Conservation (phyloP, 306 rosid genomes). For the Neltuma alba region DNA sequence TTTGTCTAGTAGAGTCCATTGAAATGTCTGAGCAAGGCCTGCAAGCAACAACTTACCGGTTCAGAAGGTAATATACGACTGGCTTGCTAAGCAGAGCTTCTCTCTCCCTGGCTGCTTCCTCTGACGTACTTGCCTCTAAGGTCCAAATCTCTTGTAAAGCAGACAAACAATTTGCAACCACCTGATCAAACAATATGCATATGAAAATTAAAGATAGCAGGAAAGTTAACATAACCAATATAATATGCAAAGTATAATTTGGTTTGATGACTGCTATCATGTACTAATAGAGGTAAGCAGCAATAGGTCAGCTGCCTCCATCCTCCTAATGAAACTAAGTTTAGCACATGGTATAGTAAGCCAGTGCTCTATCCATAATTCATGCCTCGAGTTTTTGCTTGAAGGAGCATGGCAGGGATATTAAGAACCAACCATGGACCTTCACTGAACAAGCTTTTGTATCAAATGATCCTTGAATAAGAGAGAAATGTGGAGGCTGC, state of each 20-base stretch:
- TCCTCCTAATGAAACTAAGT: background rate
- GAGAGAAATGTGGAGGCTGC: slow-evolving; percentile 9
- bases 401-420: background rate
- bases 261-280: slow-evolving; percentile 16
- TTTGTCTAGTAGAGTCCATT: slow-evolving; percentile 13
- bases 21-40: slow-evolving; percentile 17
- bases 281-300: slow-evolving; percentile 1
- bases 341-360: background rate
- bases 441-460: background rate
- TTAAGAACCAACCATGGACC: background rate
- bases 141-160: slow-evolving; percentile 97
- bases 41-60: slow-evolving; percentile 57
- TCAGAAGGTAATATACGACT: slow-evolving; percentile 73
- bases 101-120: slow-evolving; percentile 94
- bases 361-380: background rate
- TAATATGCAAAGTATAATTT: slow-evolving; percentile 17
- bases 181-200: slow-evolving; percentile 53
- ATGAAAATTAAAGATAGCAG: background rate
- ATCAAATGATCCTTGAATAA: background rate
- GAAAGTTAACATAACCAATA: slow-evolving; percentile 2
- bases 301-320: background rate
- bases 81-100: slow-evolving; percentile 93
- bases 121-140: slow-evolving; percentile 78
- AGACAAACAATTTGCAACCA: slow-evolving; percentile 94
- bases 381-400: background rate